Conservation (phyloP, 257 asterid species). For the Buddleja alternifolia region DNA sequence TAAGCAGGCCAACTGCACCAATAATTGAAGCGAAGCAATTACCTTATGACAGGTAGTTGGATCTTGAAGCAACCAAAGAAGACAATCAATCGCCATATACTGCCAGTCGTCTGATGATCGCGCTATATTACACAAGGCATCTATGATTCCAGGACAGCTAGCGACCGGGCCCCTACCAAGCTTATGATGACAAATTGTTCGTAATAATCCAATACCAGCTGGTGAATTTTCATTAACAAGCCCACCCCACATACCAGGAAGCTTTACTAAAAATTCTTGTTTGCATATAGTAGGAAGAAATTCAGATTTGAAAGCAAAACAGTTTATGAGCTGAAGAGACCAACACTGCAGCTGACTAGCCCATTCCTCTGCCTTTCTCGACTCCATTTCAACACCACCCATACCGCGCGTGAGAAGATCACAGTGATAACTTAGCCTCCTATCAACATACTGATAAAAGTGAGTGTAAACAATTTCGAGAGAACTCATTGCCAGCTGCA, state of each 20-base stretch:
- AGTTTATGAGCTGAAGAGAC: conserved; percentile 95
- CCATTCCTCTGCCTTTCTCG: conserved; percentile 99
- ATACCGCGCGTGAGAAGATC: conserved; percentile 99
- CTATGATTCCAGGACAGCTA: conserved; percentile 70
- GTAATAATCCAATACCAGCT: conserved; percentile 87
- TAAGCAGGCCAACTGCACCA: not conserved
- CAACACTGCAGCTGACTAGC: conserved; percentile 99
- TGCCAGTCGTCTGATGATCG: conserved; percentile 99
- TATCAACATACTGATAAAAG: conserved; percentile 85
- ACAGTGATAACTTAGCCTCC: conserved; percentile 91
- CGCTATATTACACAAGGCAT: conserved; percentile 88
- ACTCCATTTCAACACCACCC: conserved; percentile 99
- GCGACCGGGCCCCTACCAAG: conserved; percentile 92
- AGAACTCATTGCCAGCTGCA: conserved; percentile 87
- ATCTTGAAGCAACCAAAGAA: conserved; percentile 96
- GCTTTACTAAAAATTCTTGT: conserved; percentile 72
- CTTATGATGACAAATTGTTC: conserved; percentile 97
- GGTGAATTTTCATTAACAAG: conserved; percentile 97
- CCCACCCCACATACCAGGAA: conserved; percentile 99
- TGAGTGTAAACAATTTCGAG: conserved; percentile 98
- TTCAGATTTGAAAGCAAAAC: conserved; percentile 94
- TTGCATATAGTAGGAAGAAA: conserved; percentile 82
- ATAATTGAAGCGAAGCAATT: conserved; percentile 21
- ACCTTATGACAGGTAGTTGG: conserved; percentile 89
- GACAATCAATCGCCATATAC: conserved; percentile 97